Evolutionary conservation across 106 monocot species (phyloP), one percentile per base, ranked within the genome.

Genomic region (Dendrobium nobile): DNA sequence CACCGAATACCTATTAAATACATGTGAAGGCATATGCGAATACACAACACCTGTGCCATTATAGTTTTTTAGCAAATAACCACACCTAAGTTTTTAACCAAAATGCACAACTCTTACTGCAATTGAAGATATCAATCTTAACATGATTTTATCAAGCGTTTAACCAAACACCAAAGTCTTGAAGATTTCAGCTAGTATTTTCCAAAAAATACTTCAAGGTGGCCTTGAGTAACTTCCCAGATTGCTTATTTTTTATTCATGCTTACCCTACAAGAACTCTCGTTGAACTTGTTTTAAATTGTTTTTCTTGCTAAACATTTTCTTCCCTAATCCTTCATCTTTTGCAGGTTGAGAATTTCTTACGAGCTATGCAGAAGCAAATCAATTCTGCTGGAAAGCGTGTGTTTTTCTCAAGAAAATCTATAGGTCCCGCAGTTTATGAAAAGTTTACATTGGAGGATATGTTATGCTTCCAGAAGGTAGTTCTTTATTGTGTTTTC

Each of bases 401-500:
- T 67, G 91, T 95, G 2, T 95, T 99, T 83, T 99, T 99, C 80
- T 91, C 88, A 65, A 99, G 95, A 80, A 89, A 85, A 79, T 87
- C 95, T 77, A 80, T 90, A 37, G 95, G 95, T 10, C 84, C 88
- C 74, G 91, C 93, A 65, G 83, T 82, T 87, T 86, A 84, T 81
- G 98, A 99, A 78, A 99, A 99, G 79, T 99, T 90, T 80, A 91
- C 98, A 37, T 83, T 99, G 65, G 98, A 95, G 81, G 95, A 99
- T 81, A 99, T 99, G 98, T 44, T 99, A 58, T 95, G 89, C 73
- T 99, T 95, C 77, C 98, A 99, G 77, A 99, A 89, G 92, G 98
- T 99, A 84, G 56, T 43, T 7, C 6, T 75, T 27, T 70, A 28
- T 9, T 22, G 31, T 27, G 2, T 11, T 33, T 70, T 15, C 37